Base-by-base conservation (phyloP, 106 monocot species). In the Gastrodia elata region DNA sequence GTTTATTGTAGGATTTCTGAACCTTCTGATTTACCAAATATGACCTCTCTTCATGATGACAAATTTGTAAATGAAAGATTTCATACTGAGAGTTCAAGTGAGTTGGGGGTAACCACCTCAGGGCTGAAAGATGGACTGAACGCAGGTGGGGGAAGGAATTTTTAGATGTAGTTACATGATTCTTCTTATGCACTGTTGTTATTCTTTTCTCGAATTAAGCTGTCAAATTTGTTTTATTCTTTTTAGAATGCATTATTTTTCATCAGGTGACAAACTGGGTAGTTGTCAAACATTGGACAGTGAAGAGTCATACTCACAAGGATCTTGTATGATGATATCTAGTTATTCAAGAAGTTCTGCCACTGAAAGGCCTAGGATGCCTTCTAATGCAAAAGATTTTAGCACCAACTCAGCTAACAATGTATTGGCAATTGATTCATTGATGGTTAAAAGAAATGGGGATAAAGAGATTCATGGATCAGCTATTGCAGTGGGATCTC, bases 1-100 rank as follows among this genome's bases (percentile, higher is more conserved):
- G 38, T 83, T 52, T 81, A 77, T 5, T 88, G 64, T 74, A 97
- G 96, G 68, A 37, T 88, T 77, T 88, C 96, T 64, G 96, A 97
- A 77, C 84, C 86, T 70, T 76, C 59, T 39, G 75, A 79, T 74
- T 68, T 79, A 18, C 74, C 71, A 39, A 76, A 75, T 42, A 33
- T 64, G 24, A 59, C 71, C 52, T 22, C 72, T 9, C 37, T 43
- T 46, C 73, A 70, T 42, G 71, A 35, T 68, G 76, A 86, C 14
- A 52, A 68, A 75, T 11, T 20, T 80, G 74, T 46, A 14, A 11
- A 74, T 71, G 74, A 76, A 15, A 43, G 39, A 26, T 11, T 14
- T 67, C 75, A 57, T 49, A 33, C 49, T 25, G 15, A 6, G 28
- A 65, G 28, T 68, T 73, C 59, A 32, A 72, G 38, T 68, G 75